phyloP scores from a whole-genome alignment of 805 yeast genomes.

The Vanderwaltozyma polyspora region DNA sequence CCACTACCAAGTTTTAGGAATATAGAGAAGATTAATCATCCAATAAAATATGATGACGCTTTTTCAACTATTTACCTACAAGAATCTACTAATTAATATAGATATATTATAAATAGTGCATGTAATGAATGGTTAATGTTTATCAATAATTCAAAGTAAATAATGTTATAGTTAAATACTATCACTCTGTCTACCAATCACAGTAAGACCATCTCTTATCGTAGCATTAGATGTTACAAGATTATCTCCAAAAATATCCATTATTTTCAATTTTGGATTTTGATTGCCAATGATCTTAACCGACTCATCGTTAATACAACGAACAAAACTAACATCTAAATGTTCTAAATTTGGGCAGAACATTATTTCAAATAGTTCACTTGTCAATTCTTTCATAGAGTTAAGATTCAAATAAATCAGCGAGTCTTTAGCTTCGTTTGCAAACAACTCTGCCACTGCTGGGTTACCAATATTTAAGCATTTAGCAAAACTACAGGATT shows the following conservation, averaged over 20 bases:
- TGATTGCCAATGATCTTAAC: conserved; percentile 45
- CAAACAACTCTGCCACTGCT: conserved; percentile 46
- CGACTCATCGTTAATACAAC: conserved; percentile 59
- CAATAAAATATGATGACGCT: conserved; percentile 24
- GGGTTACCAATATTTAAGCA: conserved; percentile 56
- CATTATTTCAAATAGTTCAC: conserved; percentile 40
- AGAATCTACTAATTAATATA: not conserved
- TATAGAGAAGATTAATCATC: conserved; percentile 49
- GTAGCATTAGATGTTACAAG: conserved; percentile 47
- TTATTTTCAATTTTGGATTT: conserved; percentile 49
- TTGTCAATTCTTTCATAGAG: conserved; percentile 51
- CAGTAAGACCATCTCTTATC: conserved; percentile 41
- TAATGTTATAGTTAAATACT: conserved; percentile 27
- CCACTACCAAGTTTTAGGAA: conserved; percentile 48
- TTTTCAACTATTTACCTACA: conserved; percentile 3
- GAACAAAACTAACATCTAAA: conserved; percentile 70
- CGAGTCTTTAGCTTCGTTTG: conserved; percentile 48
- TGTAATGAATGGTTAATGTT: too few species aligned
- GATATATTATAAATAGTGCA: too few species aligned
- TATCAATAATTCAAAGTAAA: too few species aligned
- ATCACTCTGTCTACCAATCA: conserved; percentile 70
- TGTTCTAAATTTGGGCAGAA: conserved; percentile 49
- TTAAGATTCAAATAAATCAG: conserved; percentile 63
- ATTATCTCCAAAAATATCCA: conserved; percentile 78
- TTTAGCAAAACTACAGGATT: conserved; percentile 48